Conservation (phyloP, 2,329 filamentous ascomycete species). For the Venturia effusa region DNA sequence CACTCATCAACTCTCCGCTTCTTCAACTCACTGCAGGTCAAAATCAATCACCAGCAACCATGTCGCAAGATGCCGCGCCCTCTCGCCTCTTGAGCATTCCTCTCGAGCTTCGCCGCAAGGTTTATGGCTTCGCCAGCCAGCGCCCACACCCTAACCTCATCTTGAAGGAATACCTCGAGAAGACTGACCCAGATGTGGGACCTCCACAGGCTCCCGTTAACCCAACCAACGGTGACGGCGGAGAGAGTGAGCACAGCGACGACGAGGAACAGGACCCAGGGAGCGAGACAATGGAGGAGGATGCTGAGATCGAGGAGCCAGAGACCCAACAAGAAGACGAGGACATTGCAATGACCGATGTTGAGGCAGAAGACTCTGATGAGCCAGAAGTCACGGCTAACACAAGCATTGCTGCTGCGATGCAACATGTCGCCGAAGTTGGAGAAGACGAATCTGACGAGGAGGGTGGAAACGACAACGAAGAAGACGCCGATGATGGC, state of each 20-base stretch:
- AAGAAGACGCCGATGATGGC: neutral
- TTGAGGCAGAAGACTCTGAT: neutral
- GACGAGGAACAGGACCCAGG: neutral
- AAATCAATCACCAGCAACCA: neutral
- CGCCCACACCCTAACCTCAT: neutral
- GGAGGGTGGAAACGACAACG: neutral
- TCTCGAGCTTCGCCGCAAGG: slow-evolving; percentile 4
- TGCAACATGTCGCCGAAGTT: neutral
- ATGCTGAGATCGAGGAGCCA: neutral
- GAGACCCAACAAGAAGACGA: neutral
- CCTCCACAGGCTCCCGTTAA: neutral
- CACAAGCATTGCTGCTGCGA: neutral
- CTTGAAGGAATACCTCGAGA: slow-evolving; percentile 10
- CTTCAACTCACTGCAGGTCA: neutral
- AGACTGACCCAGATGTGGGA: slow-evolving; percentile 4
- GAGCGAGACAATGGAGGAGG: neutral
- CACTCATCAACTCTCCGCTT: neutral
- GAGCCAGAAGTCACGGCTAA: neutral
- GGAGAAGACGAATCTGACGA: neutral
- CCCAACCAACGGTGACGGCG: neutral
- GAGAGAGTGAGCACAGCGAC: neutral
- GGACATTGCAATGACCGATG: slow-evolving; percentile 3
- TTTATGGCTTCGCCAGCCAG: slow-evolving; percentile 6
- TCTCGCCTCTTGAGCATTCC: slow-evolving; percentile 4
- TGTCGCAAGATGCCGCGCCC: neutral